Evolutionary conservation across 192 early-diverging fungal species (phyloP).

Genomic region (Cladochytrium replicatum): DNA sequence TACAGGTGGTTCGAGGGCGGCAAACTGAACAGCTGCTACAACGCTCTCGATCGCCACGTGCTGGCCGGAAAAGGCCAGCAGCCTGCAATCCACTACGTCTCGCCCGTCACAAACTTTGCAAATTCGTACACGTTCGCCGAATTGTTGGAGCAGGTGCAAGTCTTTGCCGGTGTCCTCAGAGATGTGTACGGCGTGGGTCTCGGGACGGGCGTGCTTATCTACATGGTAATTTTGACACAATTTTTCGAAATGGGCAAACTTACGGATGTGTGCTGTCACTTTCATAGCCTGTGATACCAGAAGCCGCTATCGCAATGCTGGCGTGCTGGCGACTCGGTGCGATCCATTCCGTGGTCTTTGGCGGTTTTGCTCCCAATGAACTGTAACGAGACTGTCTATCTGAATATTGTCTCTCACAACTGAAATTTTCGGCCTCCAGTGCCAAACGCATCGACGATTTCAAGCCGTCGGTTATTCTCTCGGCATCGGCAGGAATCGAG

Average conservation of each 20-base stretch:
- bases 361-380: constrained; percentile 35
- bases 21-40: constrained; percentile 81
- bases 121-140: constrained; percentile 52
- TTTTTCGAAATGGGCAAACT: too few relatives aligned
- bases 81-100: constrained; percentile 66
- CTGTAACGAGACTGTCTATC: constrained; percentile 10
- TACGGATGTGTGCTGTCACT: constrained; percentile 11
- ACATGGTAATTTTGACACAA: too few relatives aligned
- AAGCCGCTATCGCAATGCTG: constrained; percentile 75
- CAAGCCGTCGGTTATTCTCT: constrained; percentile 62
- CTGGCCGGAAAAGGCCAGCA: constrained; percentile 44
- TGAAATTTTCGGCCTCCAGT: constrained; percentile 4
- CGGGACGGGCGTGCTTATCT: constrained; percentile 63
- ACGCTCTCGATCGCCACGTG: constrained; percentile 68
- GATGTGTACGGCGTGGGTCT: constrained; percentile 54
- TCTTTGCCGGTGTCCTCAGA: constrained; percentile 52
- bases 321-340: constrained; percentile 78
- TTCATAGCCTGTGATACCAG: constrained; percentile 56
- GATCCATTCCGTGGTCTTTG: constrained; percentile 73
- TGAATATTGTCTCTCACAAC: neutral
- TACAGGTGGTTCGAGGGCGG: too few relatives aligned
- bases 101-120: constrained; percentile 48
- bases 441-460: constrained; percentile 78
- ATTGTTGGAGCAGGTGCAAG: constrained; percentile 56
- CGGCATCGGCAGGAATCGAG: constrained; percentile 73